Evolutionary conservation across 768 basidiomycete genomes (phyloP).

Genomic region (Cystofilobasidium macerans): DNA sequence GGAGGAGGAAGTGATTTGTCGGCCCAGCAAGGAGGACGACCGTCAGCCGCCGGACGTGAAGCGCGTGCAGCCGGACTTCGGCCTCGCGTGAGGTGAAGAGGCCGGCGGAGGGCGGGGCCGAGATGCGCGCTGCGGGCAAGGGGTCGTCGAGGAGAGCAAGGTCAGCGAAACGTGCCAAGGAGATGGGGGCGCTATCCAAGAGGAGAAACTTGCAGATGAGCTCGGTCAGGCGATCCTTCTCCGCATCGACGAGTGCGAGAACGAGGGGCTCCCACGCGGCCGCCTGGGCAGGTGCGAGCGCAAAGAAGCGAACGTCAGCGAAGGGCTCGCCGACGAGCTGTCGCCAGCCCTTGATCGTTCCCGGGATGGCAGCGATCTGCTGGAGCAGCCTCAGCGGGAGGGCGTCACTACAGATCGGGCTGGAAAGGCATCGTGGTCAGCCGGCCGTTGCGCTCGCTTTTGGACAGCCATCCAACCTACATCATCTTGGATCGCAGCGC

Average conservation of each 20-base stretch:
- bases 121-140: slow-evolving; percentile 42
- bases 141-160: background rate
- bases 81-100: slow-evolving; percentile 94
- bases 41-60: slow-evolving; percentile 76
- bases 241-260: slow-evolving; percentile 67
- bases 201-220: slow-evolving; percentile 53
- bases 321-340: slow-evolving; percentile 66
- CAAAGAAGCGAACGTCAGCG: slow-evolving; percentile 76
- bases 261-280: slow-evolving; percentile 65
- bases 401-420: slow-evolving; percentile 60
- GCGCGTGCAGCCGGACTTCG: slow-evolving; percentile 74
- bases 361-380: slow-evolving; percentile 68
- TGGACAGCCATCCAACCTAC: slow-evolving; percentile 41
- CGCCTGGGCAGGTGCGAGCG: slow-evolving; percentile 42
- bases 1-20: slow-evolving; percentile 79
- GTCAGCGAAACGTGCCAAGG: background rate
- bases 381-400: slow-evolving; percentile 55
- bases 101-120: slow-evolving; percentile 78
- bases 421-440: slow-evolving; percentile 41
- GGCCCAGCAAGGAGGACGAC: slow-evolving; percentile 77
- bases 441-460: background rate
- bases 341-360: slow-evolving; percentile 74
- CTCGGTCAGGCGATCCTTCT: slow-evolving; percentile 76
- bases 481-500: slow-evolving; percentile 64
- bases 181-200: background rate